These are phyloP conservation scores for Termitomyces sp. DNA, from an alignment of 768 basidiomycete species.

Conservation along the genomic window DNA sequence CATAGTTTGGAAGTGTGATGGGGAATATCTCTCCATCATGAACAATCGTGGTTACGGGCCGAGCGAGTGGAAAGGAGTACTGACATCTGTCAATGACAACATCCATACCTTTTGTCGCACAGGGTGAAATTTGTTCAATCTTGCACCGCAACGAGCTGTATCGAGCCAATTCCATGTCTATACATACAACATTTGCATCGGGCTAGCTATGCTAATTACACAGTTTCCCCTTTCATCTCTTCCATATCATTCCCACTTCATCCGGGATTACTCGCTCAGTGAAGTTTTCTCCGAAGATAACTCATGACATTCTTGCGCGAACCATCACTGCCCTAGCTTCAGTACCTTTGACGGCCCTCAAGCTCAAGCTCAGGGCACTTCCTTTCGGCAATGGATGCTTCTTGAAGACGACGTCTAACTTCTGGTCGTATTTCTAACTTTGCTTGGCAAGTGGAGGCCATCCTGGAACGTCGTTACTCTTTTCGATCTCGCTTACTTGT, in stretches of 20 bases:
- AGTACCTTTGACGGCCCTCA: no score
- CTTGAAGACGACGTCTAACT: no score
- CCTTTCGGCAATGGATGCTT: not conserved
- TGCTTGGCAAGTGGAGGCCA: not conserved
- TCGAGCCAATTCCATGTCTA: not conserved
- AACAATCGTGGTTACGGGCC: not conserved
- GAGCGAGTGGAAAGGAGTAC: conserved; percentile 1
- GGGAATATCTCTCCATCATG: not conserved
- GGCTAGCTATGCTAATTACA: no score
- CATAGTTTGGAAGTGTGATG: not conserved
- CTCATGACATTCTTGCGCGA: no score
- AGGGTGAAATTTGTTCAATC: not conserved
- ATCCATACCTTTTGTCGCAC: not conserved
- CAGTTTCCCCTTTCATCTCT: no score
- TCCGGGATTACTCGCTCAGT: no score
- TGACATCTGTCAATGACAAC: not conserved
- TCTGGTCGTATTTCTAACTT: no score
- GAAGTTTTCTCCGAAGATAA: no score
- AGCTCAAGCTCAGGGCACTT: no score
- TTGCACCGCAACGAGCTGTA: not conserved
- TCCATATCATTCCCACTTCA: no score
- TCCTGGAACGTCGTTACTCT: not conserved
- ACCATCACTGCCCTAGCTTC: no score
- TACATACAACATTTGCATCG: no score
- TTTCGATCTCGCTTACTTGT: not conserved